Evolutionary conservation across 2,329 filamentous ascomycete species (phyloP).

Genomic region (Paracorniculantispora psalliotae): DNA sequence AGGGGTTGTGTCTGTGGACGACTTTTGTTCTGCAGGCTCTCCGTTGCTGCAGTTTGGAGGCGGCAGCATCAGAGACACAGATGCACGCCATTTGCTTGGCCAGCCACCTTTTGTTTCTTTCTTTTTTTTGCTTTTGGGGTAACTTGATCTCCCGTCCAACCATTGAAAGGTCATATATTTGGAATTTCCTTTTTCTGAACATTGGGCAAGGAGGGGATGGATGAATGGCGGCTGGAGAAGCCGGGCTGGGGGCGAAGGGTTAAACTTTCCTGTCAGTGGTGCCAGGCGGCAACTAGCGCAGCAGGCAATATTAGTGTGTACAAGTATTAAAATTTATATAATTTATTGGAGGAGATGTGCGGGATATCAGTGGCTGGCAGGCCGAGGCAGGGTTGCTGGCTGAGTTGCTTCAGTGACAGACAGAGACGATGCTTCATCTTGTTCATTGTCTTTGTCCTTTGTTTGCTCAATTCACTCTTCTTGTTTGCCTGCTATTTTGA

Average conservation of each 20-base stretch:
- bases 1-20: not conserved
- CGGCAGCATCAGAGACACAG: conserved; percentile 8
- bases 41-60: no score
- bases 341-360: no score
- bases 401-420: no score
- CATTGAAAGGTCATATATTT: not conserved
- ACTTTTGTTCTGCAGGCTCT: not conserved
- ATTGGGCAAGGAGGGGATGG: not conserved
- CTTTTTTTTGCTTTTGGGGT: not conserved
- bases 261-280: not conserved
- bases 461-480: no score
- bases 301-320: no score
- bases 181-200: not conserved
- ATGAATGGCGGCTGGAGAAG: not conserved
- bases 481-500: no score
- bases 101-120: not conserved
- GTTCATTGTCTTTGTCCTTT: no score
- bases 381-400: no score
- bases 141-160: not conserved
- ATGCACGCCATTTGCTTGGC: not conserved
- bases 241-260: not conserved
- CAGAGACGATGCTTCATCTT: no score
- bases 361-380: no score
- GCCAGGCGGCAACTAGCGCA: no score
- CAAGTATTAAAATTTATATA: no score